These are phyloP conservation scores for Solanum pinnatisectum DNA, from an alignment of 257 asterid genomes.

Conservation along the genomic window DNA sequence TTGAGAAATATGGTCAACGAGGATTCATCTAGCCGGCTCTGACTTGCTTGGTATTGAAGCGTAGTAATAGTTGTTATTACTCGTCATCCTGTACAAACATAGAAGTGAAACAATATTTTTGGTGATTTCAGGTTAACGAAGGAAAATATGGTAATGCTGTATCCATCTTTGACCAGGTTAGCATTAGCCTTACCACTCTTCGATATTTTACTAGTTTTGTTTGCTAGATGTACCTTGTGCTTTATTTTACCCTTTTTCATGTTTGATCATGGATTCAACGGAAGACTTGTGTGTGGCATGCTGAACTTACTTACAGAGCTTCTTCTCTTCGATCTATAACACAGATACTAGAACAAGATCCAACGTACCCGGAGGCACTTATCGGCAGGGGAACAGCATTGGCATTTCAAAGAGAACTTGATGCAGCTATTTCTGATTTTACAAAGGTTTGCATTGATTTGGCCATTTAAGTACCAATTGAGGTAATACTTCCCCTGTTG, in stretches of 20 bases:
- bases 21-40: not conserved
- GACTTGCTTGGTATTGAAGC: not conserved
- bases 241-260: not conserved
- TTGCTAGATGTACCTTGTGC: not conserved
- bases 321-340: conserved; percentile 10
- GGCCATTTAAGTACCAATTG: not conserved
- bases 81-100: not conserved
- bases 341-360: conserved; percentile 83
- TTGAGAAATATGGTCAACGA: not conserved
- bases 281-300: conserved; percentile 4
- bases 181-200: not conserved
- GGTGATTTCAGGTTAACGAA: conserved; percentile 77
- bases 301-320: not conserved
- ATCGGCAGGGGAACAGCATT: conserved; percentile 98
- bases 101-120: conserved; percentile 13
- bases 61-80: not conserved
- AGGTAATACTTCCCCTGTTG: not conserved
- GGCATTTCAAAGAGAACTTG: conserved; percentile 95
- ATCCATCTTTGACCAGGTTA: conserved; percentile 90
- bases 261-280: conserved; percentile 3
- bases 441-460: conserved; percentile 46
- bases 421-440: conserved; percentile 93
- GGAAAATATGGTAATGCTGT: conserved; percentile 83
- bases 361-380: conserved; percentile 90
- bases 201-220: not conserved